Evolutionary conservation across 2,329 filamentous ascomycete genomes (phyloP).

Genomic region (Xenoacremonium recifei): DNA sequence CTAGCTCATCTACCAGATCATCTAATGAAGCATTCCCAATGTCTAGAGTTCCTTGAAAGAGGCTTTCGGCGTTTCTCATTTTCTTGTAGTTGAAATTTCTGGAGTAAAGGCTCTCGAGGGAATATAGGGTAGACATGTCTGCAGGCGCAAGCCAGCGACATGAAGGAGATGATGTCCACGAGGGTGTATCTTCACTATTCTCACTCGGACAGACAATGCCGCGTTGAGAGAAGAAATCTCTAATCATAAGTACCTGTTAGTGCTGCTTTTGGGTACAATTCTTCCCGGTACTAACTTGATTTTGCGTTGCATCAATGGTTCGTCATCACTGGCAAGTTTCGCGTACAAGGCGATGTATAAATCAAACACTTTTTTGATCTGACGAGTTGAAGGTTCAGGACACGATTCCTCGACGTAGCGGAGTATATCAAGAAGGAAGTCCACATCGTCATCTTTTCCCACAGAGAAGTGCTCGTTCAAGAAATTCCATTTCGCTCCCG

Average conservation of each 20-base stretch:
- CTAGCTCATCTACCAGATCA: constrained; percentile 3
- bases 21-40: background rate
- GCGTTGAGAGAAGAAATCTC: background rate
- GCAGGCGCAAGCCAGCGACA: constrained; percentile 14
- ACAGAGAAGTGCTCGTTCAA: constrained; percentile 7
- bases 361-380: constrained; percentile 4
- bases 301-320: background rate
- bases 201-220: constrained; percentile 5
- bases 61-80: constrained; percentile 2
- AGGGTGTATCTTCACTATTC: background rate
- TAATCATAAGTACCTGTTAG: constrained; percentile 1
- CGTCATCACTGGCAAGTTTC: background rate
- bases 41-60: constrained; percentile 5
- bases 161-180: background rate
- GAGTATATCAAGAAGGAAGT: constrained; percentile 13
- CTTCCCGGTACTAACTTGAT: constrained; percentile 4
- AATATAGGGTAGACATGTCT: background rate
- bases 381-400: background rate
- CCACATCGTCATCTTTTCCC: constrained; percentile 1
- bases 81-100: constrained; percentile 4
- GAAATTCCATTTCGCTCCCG: constrained; percentile 6
- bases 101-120: constrained; percentile 3
- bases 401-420: background rate
- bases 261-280: background rate
- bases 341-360: constrained; percentile 15